These are phyloP conservation scores for Raffaelea deltoideospora DNA, from an alignment of 2,329 filamentous ascomycete species.

Conservation along the genomic window DNA sequence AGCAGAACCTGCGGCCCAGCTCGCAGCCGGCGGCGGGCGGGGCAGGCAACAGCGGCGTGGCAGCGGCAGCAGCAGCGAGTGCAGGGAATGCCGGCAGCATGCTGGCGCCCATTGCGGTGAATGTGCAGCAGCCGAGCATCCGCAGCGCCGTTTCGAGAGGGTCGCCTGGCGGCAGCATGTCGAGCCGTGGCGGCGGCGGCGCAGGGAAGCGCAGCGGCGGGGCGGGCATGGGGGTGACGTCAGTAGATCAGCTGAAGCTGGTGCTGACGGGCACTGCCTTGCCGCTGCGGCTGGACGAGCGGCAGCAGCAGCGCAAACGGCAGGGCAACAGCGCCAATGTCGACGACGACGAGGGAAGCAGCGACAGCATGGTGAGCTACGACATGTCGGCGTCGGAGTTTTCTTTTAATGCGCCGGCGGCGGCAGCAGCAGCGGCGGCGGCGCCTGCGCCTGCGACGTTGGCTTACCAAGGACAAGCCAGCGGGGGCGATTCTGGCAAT, in stretches of 20 bases:
- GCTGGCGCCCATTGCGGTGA: constrained; percentile 21
- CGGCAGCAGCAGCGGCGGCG: background rate
- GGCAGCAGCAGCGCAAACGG: constrained; percentile 19
- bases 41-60: no score
- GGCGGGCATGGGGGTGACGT: constrained; percentile 25
- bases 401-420: constrained; percentile 36
- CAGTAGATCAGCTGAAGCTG: constrained; percentile 49
- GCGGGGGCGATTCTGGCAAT: constrained; percentile 4
- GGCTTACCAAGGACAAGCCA: background rate
- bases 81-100: constrained; percentile 6
- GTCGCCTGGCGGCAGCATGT: constrained; percentile 16
- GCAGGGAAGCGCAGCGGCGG: background rate
- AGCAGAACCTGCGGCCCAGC: constrained; percentile 33
- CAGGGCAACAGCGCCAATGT: constrained; percentile 20
- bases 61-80: no score
- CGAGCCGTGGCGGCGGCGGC: constrained; percentile 15
- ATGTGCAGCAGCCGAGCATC: constrained; percentile 37
- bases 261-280: constrained; percentile 37
- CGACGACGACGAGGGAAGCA: constrained; percentile 39
- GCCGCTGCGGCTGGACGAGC: constrained; percentile 15
- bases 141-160: constrained; percentile 36
- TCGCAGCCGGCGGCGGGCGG: constrained; percentile 23
- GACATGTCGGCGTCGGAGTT: constrained; percentile 53
- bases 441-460: background rate
- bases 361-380: constrained; percentile 57